Evolutionary conservation across 192 early-diverging fungal species (phyloP), one percentile per base, ranked within the genome.

Genomic region (Funneliformis mosseae): DNA sequence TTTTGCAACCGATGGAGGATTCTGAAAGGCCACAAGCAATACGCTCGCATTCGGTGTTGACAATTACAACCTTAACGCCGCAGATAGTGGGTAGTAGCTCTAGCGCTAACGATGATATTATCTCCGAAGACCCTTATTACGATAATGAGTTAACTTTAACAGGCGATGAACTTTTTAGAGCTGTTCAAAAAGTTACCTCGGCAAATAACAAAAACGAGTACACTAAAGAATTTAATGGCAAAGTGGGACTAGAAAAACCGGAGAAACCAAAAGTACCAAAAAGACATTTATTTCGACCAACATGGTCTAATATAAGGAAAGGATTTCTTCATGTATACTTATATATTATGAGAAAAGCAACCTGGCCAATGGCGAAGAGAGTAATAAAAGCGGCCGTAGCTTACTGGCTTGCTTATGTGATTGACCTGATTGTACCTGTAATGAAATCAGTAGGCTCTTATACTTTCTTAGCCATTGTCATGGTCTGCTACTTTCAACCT

Each of bases 401-500:
- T 39, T 75, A 75, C 25, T 75, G 73, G 73, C 33, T 75, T 28
- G 73, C 73, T 6, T 75, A 50, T 60, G 25, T 75, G 8, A 28
- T 75, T n/a, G 73, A 75, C 12, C 33, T 75, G 12, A 75, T 50
- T 27, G 73, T 75, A 11, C 73, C 73, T 28, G 46, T 50, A 48
- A 75, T 75, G 73, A 6, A 33, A 1, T 11, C 7, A 48, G 7
- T 75, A 59, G 73, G 73, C 5, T 38, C 73, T 38, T 6, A 7
- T 59, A 75, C 73, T 28, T 75, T 55, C 33, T 38, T 75, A 6
- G 48, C 73, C n/a, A 38, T 75, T 50, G 73, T 75, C 1, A 60
- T 60, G 45, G 73, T 75, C 8, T 48, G 45, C 4, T 75, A 75
- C 33, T 75, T 75, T 60, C 73, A 75, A 75, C 73, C 73, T 38